A percentile compares a stretch with the other conserved stretches of the same genome.
phyloP scores from a whole-genome alignment of 345 rosid species.

The Nephelium lappaceum region DNA sequence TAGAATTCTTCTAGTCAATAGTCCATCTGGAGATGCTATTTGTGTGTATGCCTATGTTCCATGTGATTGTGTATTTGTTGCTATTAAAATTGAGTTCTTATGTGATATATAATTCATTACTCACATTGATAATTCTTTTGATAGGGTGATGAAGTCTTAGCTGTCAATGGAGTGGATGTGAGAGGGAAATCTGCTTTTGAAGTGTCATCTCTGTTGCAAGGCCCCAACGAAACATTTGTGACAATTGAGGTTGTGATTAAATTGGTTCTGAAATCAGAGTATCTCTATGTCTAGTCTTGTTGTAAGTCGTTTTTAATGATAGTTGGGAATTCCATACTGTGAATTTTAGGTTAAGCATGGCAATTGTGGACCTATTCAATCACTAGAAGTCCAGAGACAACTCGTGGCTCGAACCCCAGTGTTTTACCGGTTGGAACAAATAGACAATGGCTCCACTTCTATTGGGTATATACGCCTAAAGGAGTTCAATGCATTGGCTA shows the following conservation, averaged over 20 bases:
- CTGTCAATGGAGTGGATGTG: slow-evolving; percentile 81
- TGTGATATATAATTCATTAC: neutral
- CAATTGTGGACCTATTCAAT: slow-evolving; percentile 72
- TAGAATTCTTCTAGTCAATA: neutral
- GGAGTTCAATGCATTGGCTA: slow-evolving; percentile 95
- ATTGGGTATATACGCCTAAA: slow-evolving; percentile 82
- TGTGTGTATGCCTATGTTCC: neutral
- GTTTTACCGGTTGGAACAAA: slow-evolving; percentile 77
- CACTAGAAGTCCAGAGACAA: slow-evolving; percentile 79
- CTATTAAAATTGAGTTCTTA: neutral
- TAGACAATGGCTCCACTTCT: slow-evolving; percentile 58
- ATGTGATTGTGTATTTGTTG: neutral
- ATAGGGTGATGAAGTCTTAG: slow-evolving; percentile 84
- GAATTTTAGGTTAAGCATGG: slow-evolving; percentile 86
- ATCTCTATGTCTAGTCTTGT: slow-evolving; percentile 6
- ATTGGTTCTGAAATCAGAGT: neutral
- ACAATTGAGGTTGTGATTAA: slow-evolving; percentile 62
- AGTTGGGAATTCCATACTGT: neutral
- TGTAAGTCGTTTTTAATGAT: neutral
- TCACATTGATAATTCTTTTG: slow-evolving; percentile 20
- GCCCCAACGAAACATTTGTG: slow-evolving; percentile 87
- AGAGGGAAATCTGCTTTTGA: slow-evolving; percentile 91
- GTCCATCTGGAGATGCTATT: neutral
- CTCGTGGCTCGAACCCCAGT: slow-evolving; percentile 84
- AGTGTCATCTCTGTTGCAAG: slow-evolving; percentile 91